These are phyloP conservation scores for Wickerhamiella parazyma DNA, from an alignment of 805 yeast genomes.

Conservation along the genomic window DNA sequence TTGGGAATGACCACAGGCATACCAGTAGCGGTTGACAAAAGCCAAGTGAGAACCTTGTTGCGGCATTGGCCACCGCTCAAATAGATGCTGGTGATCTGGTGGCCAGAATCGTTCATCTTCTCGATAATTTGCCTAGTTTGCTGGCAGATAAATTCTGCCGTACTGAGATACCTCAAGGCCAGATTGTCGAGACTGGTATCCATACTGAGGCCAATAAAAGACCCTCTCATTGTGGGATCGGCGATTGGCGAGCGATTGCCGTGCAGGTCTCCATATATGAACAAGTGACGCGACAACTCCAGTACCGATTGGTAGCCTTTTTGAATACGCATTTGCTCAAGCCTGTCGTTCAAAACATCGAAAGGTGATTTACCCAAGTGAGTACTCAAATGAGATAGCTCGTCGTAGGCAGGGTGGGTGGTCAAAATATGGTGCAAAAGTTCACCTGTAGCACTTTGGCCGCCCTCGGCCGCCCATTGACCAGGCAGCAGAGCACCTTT, in stretches of 20 bases:
- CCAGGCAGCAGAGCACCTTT: slow-evolving; percentile 82
- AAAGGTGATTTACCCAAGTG: slow-evolving; percentile 53
- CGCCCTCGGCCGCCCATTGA: slow-evolving; percentile 96
- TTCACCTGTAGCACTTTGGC: slow-evolving; percentile 97
- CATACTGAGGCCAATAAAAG: slow-evolving; percentile 86
- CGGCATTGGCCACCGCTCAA: slow-evolving; percentile 97
- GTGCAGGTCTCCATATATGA: slow-evolving; percentile 91
- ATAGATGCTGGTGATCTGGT: slow-evolving; percentile 57
- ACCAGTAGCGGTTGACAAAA: slow-evolving; percentile 87
- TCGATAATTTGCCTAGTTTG: slow-evolving; percentile 93
- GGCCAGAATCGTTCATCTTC: slow-evolving; percentile 70
- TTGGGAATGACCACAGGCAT: slow-evolving; percentile 84
- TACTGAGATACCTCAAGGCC: slow-evolving; percentile 77
- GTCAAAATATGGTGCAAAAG: slow-evolving; percentile 74
- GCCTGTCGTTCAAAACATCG: slow-evolving; percentile 63
- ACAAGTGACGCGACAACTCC: slow-evolving; percentile 67
- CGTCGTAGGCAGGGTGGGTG: slow-evolving; percentile 77
- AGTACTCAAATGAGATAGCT: slow-evolving; percentile 53
- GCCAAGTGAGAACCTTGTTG: slow-evolving; percentile 74
- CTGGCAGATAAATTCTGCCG: slow-evolving; percentile 94
- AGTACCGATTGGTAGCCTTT: slow-evolving; percentile 57
- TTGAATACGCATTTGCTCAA: slow-evolving; percentile 51
- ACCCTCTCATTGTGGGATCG: slow-evolving; percentile 83
- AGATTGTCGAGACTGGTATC: slow-evolving; percentile 73
- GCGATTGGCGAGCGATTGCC: slow-evolving; percentile 98